Base-by-base conservation (phyloP, 129 eudicot genomes). In the Artemisia argyi region DNA sequence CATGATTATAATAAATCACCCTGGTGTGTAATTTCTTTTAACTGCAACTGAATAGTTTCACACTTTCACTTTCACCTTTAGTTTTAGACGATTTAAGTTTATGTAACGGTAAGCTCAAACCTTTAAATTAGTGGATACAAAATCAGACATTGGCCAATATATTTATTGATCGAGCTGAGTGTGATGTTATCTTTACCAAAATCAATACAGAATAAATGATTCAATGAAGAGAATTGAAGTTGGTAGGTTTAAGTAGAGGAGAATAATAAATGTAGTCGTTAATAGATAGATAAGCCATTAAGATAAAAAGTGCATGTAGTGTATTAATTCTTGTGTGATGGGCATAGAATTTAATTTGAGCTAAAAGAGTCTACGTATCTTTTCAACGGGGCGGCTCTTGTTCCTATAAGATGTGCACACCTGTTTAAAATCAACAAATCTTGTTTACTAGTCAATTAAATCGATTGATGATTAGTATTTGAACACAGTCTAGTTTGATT, bases 201-300 rank as follows among this genome's bases (percentile, higher is more conserved):
- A 39, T 39, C 1, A 2, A 8, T 57, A 20, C 13, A 19, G 62
- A 57, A 19, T 2, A 15, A 18, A 9, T 5, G 26, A 65, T 9
- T 15, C 2, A 63, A 11, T 39, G 75, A 57, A 58, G 65, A 16
- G 46, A 39, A 39, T 39, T 71, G 57, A 74, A 52, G 69, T 50
- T 22, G 72, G 72, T 39, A 57, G 62, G 61, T 42, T 24, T 56
- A 61, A 61, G 76, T 61, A 77, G 39, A 47, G 46, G 46, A 71
- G 48, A 32, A 20, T 26, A 64, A 46, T 71, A 77, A 71, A 78
- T 78, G 67, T 53, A 44, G 77, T 64, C 28, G 77, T 72, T 78
- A 69, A 52, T 52, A 1, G 76, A 70, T 52, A 46, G 9, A 42
- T 24, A 42, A 8, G 53, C 77, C 63, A n/a, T 71, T 54, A 78